Conservation (phyloP, 2,329 filamentous ascomycete genomes). For the Dothiorella sarmentorum region DNA sequence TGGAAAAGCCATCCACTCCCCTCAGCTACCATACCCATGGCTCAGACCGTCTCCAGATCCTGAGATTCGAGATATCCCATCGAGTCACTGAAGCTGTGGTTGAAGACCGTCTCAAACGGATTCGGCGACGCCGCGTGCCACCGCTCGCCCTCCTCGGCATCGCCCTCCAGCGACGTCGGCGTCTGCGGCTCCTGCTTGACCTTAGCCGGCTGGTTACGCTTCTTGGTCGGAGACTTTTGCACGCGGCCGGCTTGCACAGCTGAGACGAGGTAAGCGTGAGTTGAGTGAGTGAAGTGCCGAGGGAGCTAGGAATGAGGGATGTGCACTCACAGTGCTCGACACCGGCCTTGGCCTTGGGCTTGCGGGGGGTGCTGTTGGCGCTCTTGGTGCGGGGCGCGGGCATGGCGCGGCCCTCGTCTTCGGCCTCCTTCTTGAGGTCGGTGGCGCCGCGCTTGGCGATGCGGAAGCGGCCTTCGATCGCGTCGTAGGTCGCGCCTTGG, state of each 20-base stretch:
- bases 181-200: constrained; percentile 14
- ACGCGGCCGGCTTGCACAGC: constrained; percentile 2
- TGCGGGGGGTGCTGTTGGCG: constrained; percentile 19
- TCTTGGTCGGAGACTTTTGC: constrained; percentile 8
- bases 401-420: constrained; percentile 18
- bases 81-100: neutral
- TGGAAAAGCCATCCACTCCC: neutral
- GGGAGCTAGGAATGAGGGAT: neutral
- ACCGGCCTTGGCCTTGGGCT: constrained; percentile 21
- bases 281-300: neutral
- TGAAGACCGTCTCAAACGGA: neutral
- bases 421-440: constrained; percentile 31
- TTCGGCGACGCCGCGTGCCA: neutral
- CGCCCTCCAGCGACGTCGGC: neutral
- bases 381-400: constrained; percentile 14
- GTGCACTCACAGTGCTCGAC: neutral
- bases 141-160: neutral
- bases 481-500: constrained; percentile 45
- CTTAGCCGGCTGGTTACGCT: neutral
- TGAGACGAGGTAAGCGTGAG: neutral
- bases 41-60: neutral
- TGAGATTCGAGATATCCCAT: too few species aligned
- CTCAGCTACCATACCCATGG: too few species aligned
- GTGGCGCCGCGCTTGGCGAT: constrained; percentile 43
- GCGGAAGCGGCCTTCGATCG: constrained; percentile 47